Evolutionary conservation across 2,329 filamentous ascomycete genomes (phyloP).

Genomic region (Lizonia empirigonia): DNA sequence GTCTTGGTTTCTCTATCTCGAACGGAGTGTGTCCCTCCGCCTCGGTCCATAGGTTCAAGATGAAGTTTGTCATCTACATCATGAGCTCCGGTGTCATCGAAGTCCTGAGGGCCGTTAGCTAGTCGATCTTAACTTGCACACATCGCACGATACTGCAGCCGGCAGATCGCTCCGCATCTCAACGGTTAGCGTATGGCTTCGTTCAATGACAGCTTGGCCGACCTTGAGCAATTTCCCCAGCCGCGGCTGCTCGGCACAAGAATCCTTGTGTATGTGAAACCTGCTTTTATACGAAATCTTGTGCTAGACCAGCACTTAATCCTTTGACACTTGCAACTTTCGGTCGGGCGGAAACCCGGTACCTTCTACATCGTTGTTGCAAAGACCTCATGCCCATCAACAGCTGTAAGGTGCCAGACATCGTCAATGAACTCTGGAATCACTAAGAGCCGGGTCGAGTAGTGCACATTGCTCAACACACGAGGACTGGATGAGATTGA

Average conservation of each 20-base stretch:
- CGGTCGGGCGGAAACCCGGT: neutral
- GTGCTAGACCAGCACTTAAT: neutral
- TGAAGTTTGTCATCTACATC: neutral
- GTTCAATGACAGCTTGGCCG: constrained; percentile 30
- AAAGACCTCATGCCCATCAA: neutral
- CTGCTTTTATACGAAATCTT: neutral
- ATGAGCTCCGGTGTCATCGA: constrained; percentile 1
- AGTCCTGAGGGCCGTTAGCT: constrained; percentile 17
- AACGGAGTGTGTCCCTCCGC: constrained; percentile 32
- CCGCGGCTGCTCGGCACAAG: constrained; percentile 27
- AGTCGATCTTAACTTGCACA: constrained; percentile 26
- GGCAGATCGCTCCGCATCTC: constrained; percentile 42
- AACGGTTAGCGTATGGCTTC: constrained; percentile 26
- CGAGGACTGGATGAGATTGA: neutral
- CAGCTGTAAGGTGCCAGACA: neutral
- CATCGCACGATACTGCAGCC: constrained; percentile 27
- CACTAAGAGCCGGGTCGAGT: no score
- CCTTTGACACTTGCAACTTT: neutral
- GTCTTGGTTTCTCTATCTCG: constrained; percentile 12
- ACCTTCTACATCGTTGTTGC: neutral
- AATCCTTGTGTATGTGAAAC: neutral
- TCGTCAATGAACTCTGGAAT: no score
- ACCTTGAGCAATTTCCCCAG: constrained; percentile 26
- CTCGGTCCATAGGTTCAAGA: constrained; percentile 16
- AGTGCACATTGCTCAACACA: neutral